Conservation (phyloP, 2,329 filamentous ascomycete species). For the Penicillium thymicola region DNA sequence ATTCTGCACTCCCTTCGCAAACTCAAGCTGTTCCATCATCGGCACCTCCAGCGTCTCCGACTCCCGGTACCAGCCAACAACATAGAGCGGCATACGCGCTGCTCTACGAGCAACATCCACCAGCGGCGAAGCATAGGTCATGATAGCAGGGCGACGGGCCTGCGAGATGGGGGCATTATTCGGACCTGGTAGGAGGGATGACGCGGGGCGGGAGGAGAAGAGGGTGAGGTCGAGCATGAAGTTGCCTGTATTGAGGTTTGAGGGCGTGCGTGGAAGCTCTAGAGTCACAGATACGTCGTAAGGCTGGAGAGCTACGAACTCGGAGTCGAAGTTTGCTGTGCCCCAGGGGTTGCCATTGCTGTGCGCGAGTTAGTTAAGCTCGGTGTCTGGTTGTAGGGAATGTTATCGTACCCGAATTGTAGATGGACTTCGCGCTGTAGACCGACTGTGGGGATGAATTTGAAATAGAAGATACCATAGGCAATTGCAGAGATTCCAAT, state of each 20-base stretch:
- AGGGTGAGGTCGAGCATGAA: slow-evolving; percentile 88
- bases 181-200: slow-evolving; percentile 26
- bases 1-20: slow-evolving; percentile 54
- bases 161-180: slow-evolving; percentile 53
- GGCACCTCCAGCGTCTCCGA: slow-evolving; percentile 61
- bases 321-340: slow-evolving; percentile 47
- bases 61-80: slow-evolving; percentile 64
- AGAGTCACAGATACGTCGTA: slow-evolving; percentile 82
- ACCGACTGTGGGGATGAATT: slow-evolving; percentile 64
- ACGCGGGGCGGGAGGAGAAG: slow-evolving; percentile 48
- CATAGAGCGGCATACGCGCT: slow-evolving; percentile 64
- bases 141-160: slow-evolving; percentile 70
- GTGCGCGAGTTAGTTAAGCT: not conserved
- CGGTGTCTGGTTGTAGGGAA: not conserved
- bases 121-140: slow-evolving; percentile 74
- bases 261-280: slow-evolving; percentile 70
- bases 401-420: slow-evolving; percentile 56
- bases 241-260: slow-evolving; percentile 76
- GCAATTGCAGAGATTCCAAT: slow-evolving; percentile 57
- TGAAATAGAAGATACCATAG: slow-evolving; percentile 66
- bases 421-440: slow-evolving; percentile 62
- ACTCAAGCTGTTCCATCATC: slow-evolving; percentile 72
- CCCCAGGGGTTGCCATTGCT: slow-evolving; percentile 53
- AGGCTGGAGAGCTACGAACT: slow-evolving; percentile 67
- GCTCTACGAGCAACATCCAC: slow-evolving; percentile 61